Base-by-base conservation (phyloP, 345 rosid species). In the Euclidium syriacum region DNA sequence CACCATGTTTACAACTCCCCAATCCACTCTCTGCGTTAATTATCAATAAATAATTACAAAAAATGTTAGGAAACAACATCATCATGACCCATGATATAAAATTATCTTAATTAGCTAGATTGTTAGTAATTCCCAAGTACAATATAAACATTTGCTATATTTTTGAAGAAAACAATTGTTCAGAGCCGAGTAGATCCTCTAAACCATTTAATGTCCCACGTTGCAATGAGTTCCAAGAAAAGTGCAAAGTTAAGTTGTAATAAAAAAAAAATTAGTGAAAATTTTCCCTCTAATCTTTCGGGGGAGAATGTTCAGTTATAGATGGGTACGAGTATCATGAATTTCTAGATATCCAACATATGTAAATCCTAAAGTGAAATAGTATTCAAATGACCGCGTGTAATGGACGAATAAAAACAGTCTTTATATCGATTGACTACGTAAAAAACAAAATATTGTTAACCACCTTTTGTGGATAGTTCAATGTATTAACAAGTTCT, bases 1-100 rank as follows among this genome's bases (percentile, higher is more conserved):
- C 0, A 90, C 67, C 95, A 90, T 85, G 47, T 79, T 85, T 2
- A 81, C 94, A 4, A 71, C 35, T 42, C 97, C 97, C 97, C 96
- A 90, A 44, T 39, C 48, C 6, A 80, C 97, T 29, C 68, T 71
- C 97, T 90, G 85, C 75, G 73, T 71, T 23, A n/a, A 75, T 71
- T 23, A n/a, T 38, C 6, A 24, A 27, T 15, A 48, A 32, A 6
- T 0, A 17, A 58, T 42, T 16, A 4, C 7, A 41, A 20, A 10
- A 12, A n/a, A 41, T 23, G 33, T 51, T 38, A 52, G 24, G 10
- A 17, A n/a, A n/a, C n/a, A n/a, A n/a, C n/a, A n/a, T n/a, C n/a
- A n/a, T n/a, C n/a, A n/a, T n/a, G n/a, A 50, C 14, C 6, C 53
- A 0, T 10, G n/a, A 9, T 7, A 3, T 4, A 61, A 9, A 8